Evolutionary conservation across 169 alveolate species (phyloP).

Genomic region (Cryptosporidium xiaoi): DNA sequence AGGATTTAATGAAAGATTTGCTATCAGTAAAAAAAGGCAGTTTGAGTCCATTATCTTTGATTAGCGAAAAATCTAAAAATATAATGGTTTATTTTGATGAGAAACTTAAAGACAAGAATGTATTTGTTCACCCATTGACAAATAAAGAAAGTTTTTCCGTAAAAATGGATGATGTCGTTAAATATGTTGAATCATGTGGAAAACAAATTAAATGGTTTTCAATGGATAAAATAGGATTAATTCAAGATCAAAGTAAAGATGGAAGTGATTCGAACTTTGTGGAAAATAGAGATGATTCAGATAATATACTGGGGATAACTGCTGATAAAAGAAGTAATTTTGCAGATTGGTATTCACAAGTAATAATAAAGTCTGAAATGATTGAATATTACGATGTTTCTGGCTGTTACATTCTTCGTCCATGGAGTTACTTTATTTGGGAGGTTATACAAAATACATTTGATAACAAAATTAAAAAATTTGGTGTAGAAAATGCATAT

Average conservation of each 20-base stretch:
- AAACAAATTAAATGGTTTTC: slow-evolving; percentile 59
- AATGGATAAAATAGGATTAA: slow-evolving; percentile 53
- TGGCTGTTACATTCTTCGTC: slow-evolving; percentile 99
- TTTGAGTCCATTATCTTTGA: slow-evolving; percentile 74
- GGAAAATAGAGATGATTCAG: not conserved
- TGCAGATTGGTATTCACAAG: slow-evolving; percentile 91
- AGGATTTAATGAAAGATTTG: slow-evolving; percentile 38
- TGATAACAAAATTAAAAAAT: slow-evolving; percentile 88
- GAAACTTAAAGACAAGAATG: slow-evolving; percentile 28
- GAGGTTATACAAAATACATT: slow-evolving; percentile 93
- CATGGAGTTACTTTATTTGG: slow-evolving; percentile 98
- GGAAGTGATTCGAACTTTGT: slow-evolving; percentile 56
- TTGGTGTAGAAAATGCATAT: slow-evolving; percentile 92
- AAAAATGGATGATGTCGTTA: slow-evolving; percentile 58
- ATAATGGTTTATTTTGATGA: slow-evolving; percentile 73
- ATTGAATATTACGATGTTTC: slow-evolving; percentile 98
- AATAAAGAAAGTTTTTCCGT: slow-evolving; percentile 78
- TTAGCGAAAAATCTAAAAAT: slow-evolving; percentile 54
- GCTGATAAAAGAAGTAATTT: slow-evolving; percentile 84
- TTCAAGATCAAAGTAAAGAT: slow-evolving; percentile 41
- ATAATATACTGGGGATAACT: slow-evolving; percentile 83
- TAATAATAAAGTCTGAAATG: slow-evolving; percentile 95
- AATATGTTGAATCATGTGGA: slow-evolving; percentile 73
- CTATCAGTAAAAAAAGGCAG: slow-evolving; percentile 67
- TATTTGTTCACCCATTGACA: slow-evolving; percentile 76